Percentiles rank a stretch among this genome's conserved stretches.
Conservation (phyloP, 768 basidiomycete species). For the Leccinum longicurvipes region DNA sequence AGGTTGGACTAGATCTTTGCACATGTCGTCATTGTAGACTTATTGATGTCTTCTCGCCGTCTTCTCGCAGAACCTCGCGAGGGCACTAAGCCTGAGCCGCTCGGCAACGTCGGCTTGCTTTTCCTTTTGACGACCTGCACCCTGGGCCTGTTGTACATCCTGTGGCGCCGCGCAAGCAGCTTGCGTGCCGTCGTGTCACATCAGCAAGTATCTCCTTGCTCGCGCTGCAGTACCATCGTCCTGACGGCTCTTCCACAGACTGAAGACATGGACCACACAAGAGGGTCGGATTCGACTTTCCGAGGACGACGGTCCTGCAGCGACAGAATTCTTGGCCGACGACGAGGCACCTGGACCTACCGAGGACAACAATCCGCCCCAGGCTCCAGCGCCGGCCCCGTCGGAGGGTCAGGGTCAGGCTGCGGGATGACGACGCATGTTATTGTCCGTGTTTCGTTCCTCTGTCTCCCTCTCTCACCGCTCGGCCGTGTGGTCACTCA, state of each 20-base stretch:
- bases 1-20: slow-evolving; percentile 12
- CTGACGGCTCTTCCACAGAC: slow-evolving; percentile 33
- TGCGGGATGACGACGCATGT: neutral
- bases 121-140: slow-evolving; percentile 58
- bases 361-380: slow-evolving; percentile 24
- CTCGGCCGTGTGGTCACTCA: neutral
- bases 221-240: neutral
- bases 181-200: slow-evolving; percentile 60
- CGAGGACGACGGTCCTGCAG: slow-evolving; percentile 68
- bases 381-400: slow-evolving; percentile 12
- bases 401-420: neutral
- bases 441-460: no score
- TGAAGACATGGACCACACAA: slow-evolving; percentile 50
- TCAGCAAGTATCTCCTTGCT: slow-evolving; percentile 40
- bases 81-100: slow-evolving; percentile 60
- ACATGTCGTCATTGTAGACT: neutral
- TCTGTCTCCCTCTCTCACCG: no score
- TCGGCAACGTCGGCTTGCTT: slow-evolving; percentile 53
- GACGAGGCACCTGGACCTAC: slow-evolving; percentile 44
- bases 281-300: slow-evolving; percentile 66
- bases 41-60: neutral
- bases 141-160: slow-evolving; percentile 53
- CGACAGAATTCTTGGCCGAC: slow-evolving; percentile 60
- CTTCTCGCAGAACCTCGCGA: slow-evolving; percentile 50
- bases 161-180: slow-evolving; percentile 59